A percentile compares a stretch with the other conserved stretches of the same genome.
Conservation (phyloP, 345 rosid genomes). For the Excoecaria cochinchinensis region DNA sequence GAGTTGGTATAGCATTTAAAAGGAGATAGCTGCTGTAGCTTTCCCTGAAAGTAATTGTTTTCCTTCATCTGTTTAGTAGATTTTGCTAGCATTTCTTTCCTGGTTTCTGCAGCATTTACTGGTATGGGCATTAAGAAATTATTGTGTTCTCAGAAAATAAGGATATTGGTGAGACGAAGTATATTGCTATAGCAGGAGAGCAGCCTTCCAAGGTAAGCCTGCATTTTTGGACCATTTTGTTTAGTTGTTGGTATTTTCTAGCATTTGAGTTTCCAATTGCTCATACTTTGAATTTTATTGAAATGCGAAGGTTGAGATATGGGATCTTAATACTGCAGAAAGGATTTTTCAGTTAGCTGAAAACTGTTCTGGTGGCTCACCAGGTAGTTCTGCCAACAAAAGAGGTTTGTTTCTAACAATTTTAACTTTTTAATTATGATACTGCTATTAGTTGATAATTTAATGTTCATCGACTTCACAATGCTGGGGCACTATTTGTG, state of each 20-base stretch:
- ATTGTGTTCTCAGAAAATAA: slow-evolving; percentile 31
- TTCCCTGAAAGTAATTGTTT: neutral
- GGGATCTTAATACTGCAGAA: slow-evolving; percentile 71
- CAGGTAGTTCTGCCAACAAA: slow-evolving; percentile 40
- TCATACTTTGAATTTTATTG: slow-evolving; percentile 17
- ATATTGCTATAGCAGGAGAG: slow-evolving; percentile 79
- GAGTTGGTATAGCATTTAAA: neutral
- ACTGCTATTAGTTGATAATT: neutral
- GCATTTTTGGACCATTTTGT: slow-evolving; percentile 1
- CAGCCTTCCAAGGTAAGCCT: slow-evolving; percentile 58
- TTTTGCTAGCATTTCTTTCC: neutral
- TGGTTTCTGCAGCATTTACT: neutral
- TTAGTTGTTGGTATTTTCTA: neutral
- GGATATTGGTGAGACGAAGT: slow-evolving; percentile 43
- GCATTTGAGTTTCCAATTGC: slow-evolving; percentile 12
- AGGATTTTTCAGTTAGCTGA: slow-evolving; percentile 51
- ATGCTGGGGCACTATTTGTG: neutral
- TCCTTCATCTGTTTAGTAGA: neutral
- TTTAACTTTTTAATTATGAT: neutral
- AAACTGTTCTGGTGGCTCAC: slow-evolving; percentile 33
- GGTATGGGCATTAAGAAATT: neutral
- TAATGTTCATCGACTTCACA: neutral
- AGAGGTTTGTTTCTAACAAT: slow-evolving; percentile 47
- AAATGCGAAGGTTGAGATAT: slow-evolving; percentile 66
- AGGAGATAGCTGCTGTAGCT: neutral